phyloP scores from a whole-genome alignment of 257 asterid genomes.

The Scutellaria minor region DNA sequence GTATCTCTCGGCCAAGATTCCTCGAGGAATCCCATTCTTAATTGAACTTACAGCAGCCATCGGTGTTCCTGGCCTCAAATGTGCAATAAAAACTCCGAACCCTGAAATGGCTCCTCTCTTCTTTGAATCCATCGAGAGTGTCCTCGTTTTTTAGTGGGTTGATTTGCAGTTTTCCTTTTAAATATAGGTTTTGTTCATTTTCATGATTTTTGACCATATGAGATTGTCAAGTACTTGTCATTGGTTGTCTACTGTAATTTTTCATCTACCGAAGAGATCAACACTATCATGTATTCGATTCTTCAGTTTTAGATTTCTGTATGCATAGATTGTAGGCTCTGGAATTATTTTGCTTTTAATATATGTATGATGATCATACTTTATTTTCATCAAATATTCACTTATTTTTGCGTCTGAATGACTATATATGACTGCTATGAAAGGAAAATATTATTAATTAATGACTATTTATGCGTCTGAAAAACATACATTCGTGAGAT shows the following conservation, averaged over 20 bases:
- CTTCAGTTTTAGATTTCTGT: constrained; percentile 29
- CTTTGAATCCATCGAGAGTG: constrained; percentile 78
- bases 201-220: constrained; percentile 19
- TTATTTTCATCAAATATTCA: not conserved
- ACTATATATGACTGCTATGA: too few species aligned
- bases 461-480: too few species aligned
- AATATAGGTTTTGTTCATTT: constrained; percentile 34
- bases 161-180: constrained; percentile 34
- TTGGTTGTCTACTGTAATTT: constrained; percentile 20
- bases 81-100: constrained; percentile 86
- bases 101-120: constrained; percentile 90
- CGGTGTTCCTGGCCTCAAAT: constrained; percentile 85
- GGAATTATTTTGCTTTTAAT: constrained; percentile 31
- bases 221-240: constrained; percentile 25
- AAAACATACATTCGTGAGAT: too few species aligned
- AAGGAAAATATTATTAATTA: too few species aligned
- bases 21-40: constrained; percentile 82
- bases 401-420: constrained; percentile 1
- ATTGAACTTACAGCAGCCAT: constrained; percentile 82
- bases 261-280: constrained; percentile 10
- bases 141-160: constrained; percentile 56
- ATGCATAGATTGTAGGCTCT: constrained; percentile 32
- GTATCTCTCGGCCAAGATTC: constrained; percentile 92
- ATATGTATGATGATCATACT: constrained; percentile 18
- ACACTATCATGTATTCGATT: constrained; percentile 23